Evolutionary conservation across 306 rosid genomes (phyloP), one percentile per base, ranked within the genome.

Genomic region (barrel medic (Medicago truncatula)): DNA sequence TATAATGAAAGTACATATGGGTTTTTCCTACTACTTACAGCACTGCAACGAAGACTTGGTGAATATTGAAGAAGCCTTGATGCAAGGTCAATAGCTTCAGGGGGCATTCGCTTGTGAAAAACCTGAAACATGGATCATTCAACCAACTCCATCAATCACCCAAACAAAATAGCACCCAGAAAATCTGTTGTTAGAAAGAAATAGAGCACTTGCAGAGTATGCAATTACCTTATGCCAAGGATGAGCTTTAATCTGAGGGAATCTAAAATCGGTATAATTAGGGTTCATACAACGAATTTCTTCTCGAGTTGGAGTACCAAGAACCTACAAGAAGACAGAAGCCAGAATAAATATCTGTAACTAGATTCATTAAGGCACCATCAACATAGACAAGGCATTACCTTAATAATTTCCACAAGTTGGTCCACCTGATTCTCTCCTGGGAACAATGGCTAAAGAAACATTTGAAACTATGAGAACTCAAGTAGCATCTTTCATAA

Each of bases 201-300:
- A 72, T 31, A 52, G 41, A 67, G 49, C 9, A 62, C 21, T 69
- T 62, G 38, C n/a, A 62, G 15, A 50, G 47, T 76, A 82, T 85
- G 76, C 20, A 36, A 47, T 53, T 76, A 92, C 97, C 97, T 95
- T 95, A 78, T 95, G 97, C 98, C 98, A 93, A 70, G 98, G 98
- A 78, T 94, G 97, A 63, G 96, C 98, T 87, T 94, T 94, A 36
- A 94, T 80, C 77, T 94, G 97, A 72, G 99, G 99, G 84, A 95
- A 95, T 85, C 97, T 92, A 81, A 89, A 92, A 80, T 92, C 97
- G 3, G 96, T 86, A 78, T 95, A 95, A 72, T 85, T 88, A 10
- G 97, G 97, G 79, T 95, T 95, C 99, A 95, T 95, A 86, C 99
- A 95, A 13, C 96, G 91, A 50, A 95, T 95, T 86, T 95, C 99